Evolutionary conservation across 192 early-diverging fungal genomes (phyloP).

Genomic region (Mycoemilia scoparia): DNA sequence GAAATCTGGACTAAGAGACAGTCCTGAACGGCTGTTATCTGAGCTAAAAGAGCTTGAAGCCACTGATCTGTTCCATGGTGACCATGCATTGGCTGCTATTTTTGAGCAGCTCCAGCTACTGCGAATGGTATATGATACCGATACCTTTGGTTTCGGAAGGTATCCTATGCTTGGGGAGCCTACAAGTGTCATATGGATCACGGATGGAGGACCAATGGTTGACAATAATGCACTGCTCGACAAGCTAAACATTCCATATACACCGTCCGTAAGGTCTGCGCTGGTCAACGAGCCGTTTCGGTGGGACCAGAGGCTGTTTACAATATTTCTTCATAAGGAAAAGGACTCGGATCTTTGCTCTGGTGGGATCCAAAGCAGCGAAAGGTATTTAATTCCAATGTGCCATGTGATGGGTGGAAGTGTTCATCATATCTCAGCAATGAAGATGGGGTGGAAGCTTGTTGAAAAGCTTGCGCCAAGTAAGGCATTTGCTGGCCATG

Average conservation of each 20-base stretch:
- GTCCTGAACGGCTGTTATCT: conserved; percentile 31
- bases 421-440: conserved; percentile 26
- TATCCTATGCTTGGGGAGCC: conserved; percentile 45
- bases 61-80: conserved; percentile 47
- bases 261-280: too few relatives aligned
- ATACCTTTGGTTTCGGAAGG: conserved; percentile 52
- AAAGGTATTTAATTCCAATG: conserved; percentile 40
- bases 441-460: conserved; percentile 39
- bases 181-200: conserved; percentile 60
- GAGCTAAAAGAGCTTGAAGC: conserved; percentile 45
- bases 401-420: conserved; percentile 52
- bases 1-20: conserved; percentile 29
- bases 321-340: conserved; percentile 39
- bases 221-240: conserved; percentile 21
- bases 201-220: conserved; percentile 46
- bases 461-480: conserved; percentile 35
- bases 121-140: conserved; percentile 38
- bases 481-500: too few relatives aligned
- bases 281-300: conserved; percentile 59
- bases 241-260: conserved; percentile 48
- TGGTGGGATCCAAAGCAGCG: conserved; percentile 21
- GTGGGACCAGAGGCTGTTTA: conserved; percentile 61
- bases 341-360: conserved; percentile 11
- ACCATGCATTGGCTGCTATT: conserved; percentile 37
- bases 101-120: conserved; percentile 54